Evolutionary conservation across 169 alveolate species (phyloP), one percentile per base, ranked within the genome.

Genomic region (Plasmodium cynomolgi): DNA sequence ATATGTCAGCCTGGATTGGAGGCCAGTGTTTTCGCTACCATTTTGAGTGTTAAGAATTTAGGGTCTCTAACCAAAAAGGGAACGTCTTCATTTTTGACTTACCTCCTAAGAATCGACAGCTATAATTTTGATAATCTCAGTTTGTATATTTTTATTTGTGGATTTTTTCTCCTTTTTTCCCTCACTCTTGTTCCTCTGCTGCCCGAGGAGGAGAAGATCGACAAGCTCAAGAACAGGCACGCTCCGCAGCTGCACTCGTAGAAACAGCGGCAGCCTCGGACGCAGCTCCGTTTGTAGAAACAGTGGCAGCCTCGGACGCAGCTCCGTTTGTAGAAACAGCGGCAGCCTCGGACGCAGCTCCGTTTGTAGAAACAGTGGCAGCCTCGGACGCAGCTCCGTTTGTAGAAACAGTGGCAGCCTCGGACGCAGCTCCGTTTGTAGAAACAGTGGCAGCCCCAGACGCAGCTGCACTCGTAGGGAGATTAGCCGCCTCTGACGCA

Each of bases 1-100:
- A 95, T 99, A 68, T 98, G 99, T 81, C 99, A 99, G 17, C 97
- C 98, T 86, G 98, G 99, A 17, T 98, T 98, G 58, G 99, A 98
- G 96, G 99, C 99, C 56, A 97, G 99, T 50, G 98, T 99, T 93
- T 98, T 98, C 96, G 99, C 99, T 17, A 96, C 98, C 75, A 97
- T 99, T 93, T 97, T 98, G 97, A 97, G 99, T 23, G 98, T 99
- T 56, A 96, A 98, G 56, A 98, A 98, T 91, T 96, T 98, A 29
- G 99, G 99, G 3, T 96, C 97, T 17, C 94, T 98, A 77, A 94
- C 98, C 5, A 97, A 99, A 58, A 97, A 98, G 72, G 97, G 97
- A 33, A 91, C 98, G 39, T 99, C 99, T n/a, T 99, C 99, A 11
- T 58, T 98, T 33, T 95, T 98, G 3, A 97, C 99, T 15, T 97